A percentile compares a stretch with the other conserved stretches of the same genome.
These are phyloP conservation scores for Xylaria sp. DNA, from an alignment of 2,329 filamentous ascomycete species.

Conservation along the genomic window DNA sequence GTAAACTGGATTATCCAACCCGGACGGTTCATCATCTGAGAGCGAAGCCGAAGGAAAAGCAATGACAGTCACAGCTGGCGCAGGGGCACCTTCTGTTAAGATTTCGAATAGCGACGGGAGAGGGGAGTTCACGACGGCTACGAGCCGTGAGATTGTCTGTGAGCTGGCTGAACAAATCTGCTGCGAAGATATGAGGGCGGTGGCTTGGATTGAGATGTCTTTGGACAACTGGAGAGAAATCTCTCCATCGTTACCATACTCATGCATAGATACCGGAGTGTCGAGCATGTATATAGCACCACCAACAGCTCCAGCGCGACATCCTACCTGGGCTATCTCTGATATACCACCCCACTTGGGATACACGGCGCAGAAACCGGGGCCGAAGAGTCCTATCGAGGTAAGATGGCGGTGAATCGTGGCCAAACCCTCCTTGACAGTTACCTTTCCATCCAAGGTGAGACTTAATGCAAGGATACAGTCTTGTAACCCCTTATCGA, in stretches of 20 bases:
- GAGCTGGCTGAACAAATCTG: constrained; percentile 39
- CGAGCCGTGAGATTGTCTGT: constrained; percentile 60
- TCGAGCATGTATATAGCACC: constrained; percentile 89
- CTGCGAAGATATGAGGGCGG: constrained; percentile 55
- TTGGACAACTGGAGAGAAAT: constrained; percentile 60
- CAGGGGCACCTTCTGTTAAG: constrained; percentile 74
- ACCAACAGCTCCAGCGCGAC: constrained; percentile 87
- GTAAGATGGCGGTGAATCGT: constrained; percentile 79
- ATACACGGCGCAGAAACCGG: constrained; percentile 86
- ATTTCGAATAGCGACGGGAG: constrained; percentile 71
- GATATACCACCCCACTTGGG: constrained; percentile 92
- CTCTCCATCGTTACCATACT: constrained; percentile 33
- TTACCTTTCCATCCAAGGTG: constrained; percentile 67
- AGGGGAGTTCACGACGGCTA: constrained; percentile 71
- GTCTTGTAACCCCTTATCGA: constrained; percentile 71
- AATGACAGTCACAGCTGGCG: constrained; percentile 74
- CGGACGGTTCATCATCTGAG: constrained; percentile 37
- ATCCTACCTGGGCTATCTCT: constrained; percentile 89
- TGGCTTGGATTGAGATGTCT: constrained; percentile 61
- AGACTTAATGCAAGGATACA: constrained; percentile 72
- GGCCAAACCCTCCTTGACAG: constrained; percentile 69
- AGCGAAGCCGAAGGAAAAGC: constrained; percentile 65
- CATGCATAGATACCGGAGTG: constrained; percentile 60
- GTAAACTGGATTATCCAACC: constrained; percentile 57
- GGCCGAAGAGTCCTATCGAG: constrained; percentile 86